Base-by-base conservation (phyloP, 2,329 filamentous ascomycete species). In the Cladosporium sp. region DNA sequence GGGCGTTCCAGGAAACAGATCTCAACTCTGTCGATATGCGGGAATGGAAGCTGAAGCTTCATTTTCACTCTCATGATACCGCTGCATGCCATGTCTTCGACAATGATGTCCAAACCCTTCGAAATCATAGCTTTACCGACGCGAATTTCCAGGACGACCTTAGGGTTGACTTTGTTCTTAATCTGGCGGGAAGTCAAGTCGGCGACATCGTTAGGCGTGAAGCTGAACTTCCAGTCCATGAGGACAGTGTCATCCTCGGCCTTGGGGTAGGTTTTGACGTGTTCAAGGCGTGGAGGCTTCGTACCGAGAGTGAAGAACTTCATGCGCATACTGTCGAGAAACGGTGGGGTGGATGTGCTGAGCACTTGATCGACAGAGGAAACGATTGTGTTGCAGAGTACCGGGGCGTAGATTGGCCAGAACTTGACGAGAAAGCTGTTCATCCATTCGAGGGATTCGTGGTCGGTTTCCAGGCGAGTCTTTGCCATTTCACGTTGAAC, bases 191-290 rank as follows among this genome's bases (percentile, higher is more conserved):
- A 77, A 2, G 93, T 98, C 79, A 98, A 82, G 68, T 98, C 93
- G 58, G 87, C 84, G 2, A 82, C 87, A 68, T 98, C 94, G 59
- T 93, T 97, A 29, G 93, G 93, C 0, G 88, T 97, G 73, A 98
- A 98, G 77, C 92, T 97, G 71, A 98, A 98, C 64, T 95, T 95
- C 93, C 93, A 98, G 67, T 98, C 93, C 93, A 98, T 98, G 63
- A 97, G 81, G 36, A 98, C 89, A 52, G 91, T 84, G 64, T 98
- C 93, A 56, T 96, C 91, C 59, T 96, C 89, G 1, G 88, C 88
- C 69, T 93, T 95, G 51, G 92, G 92, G 61, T 98, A 96, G 0
- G 93, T 95, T 76, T 95, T 97, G 69, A 98, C 93, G 64, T 97
- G 91, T 71, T 98, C 93, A 76, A 98, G 81, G 25, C 93, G 84